Evolutionary conservation across 495 filamentous ascomycete genomes (phyloP), one percentile per base, ranked within the genome.

Genomic region (Penicillium lividum): DNA sequence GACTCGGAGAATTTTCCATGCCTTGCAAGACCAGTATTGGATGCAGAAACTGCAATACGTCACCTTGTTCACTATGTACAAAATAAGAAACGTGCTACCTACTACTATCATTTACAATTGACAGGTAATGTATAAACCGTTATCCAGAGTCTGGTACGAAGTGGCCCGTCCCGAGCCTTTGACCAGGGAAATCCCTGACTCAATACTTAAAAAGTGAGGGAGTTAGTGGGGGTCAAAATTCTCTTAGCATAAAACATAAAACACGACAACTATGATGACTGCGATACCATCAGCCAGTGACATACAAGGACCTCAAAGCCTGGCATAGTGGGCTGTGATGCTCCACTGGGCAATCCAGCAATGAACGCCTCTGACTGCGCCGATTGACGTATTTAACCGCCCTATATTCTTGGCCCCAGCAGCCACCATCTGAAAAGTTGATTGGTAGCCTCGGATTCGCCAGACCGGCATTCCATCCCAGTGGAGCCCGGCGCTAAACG

Each of bases 151-250:
- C 59, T 68, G 66, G 66, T 61, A 55, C 63, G 43, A 56, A 33
- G 60, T 68, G 68, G 68, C 57, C 66, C 68, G 68, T 61, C 61
- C 68, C 68, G 68, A 61, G 53, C 59, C 42, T n/a, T 40, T 55
- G 38, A 51, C 54, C 43, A 51, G 38, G 42, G 43, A 47, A 16
- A 6, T n/a, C 27, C 31, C 8, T 42, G 51, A 53, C 51, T 43
- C 51, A 42, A 28, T 9, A 22, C 33, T 16, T 22, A 38, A 52
- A 52, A 28, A 36, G 27, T 40, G 16, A 16, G 28, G 9, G 46
- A 3, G 22, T n/a, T 30, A 30, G 27, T 13, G 46, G 46, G 28
- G 38, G 28, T 7, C 46, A 28, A n/a, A 49, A 16, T 29, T 28
- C 16, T 28, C n/a, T 33, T 7, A 13, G 13, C 31, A 49, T 13